A percentile compares a stretch with the other conserved stretches of the same genome.
Conservation (phyloP, 495 filamentous ascomycete genomes). For the Physcia stellaris region DNA sequence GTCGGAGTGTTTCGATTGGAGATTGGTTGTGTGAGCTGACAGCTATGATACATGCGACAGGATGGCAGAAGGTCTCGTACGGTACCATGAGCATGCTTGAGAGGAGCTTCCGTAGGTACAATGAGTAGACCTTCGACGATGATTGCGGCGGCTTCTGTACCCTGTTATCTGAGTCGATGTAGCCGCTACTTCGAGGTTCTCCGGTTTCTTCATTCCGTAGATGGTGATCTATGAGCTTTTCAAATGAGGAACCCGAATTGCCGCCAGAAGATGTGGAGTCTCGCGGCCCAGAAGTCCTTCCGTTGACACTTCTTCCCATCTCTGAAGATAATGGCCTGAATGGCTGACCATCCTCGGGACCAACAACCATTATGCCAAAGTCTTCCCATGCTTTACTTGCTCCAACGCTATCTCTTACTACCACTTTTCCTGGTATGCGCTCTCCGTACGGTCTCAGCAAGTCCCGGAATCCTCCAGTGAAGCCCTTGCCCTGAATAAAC, state of each 20-base stretch:
- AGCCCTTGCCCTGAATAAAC: slow-evolving; percentile 72
- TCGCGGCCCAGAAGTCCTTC: too few relatives aligned
- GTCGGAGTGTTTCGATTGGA: slow-evolving; percentile 72
- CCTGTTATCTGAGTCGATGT: too few relatives aligned
- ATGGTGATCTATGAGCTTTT: too few relatives aligned
- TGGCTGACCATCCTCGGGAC: too few relatives aligned
- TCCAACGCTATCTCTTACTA: slow-evolving; percentile 78
- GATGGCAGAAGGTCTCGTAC: slow-evolving; percentile 88
- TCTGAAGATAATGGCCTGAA: too few relatives aligned
- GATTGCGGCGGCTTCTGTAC: too few relatives aligned
- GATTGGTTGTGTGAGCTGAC: slow-evolving; percentile 74
- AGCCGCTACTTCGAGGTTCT: too few relatives aligned
- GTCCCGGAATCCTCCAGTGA: slow-evolving; percentile 65
- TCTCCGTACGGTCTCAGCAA: slow-evolving; percentile 89
- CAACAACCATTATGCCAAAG: slow-evolving; percentile 55
- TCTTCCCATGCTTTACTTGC: slow-evolving; percentile 74
- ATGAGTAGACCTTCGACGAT: slow-evolving; percentile 62
- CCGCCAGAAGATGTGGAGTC: too few relatives aligned
- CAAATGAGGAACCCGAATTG: too few relatives aligned
- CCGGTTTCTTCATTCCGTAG: too few relatives aligned
- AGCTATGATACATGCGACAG: slow-evolving; percentile 89
- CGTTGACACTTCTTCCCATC: too few relatives aligned
- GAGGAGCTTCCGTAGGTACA: slow-evolving; percentile 72
- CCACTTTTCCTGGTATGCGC: slow-evolving; percentile 70
- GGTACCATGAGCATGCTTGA: slow-evolving; percentile 62